Percentiles rank a stretch among this genome's conserved stretches.
Conservation (phyloP, 306 rosid genomes). For the Trichosanthes truncata region DNA sequence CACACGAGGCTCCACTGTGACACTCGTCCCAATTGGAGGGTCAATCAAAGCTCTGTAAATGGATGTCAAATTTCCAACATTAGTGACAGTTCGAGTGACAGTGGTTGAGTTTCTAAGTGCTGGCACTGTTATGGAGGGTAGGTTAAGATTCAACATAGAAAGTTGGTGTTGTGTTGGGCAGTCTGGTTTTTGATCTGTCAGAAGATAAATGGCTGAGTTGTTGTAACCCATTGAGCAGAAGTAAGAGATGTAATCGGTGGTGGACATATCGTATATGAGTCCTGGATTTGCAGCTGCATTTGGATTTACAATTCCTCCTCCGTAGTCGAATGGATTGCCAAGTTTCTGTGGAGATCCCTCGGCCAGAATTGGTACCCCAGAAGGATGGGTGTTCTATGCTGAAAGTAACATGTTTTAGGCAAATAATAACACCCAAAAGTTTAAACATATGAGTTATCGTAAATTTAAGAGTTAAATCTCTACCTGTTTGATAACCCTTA, state of each 20-base stretch:
- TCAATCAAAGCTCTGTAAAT: constrained; percentile 24
- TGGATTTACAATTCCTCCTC: constrained; percentile 44
- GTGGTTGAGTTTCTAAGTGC: constrained; percentile 18
- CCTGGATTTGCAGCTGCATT: constrained; percentile 40
- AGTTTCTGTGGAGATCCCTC: constrained; percentile 37
- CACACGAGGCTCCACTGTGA: constrained; percentile 23
- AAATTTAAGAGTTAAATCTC: too few relatives aligned
- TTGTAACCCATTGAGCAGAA: constrained; percentile 35
- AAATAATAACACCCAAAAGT: too few relatives aligned
- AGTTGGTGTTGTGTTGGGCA: constrained; percentile 22
- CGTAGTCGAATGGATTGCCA: constrained; percentile 40
- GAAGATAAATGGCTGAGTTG: constrained; percentile 26
- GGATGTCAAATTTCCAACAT: constrained; percentile 22
- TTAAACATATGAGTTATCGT: too few relatives aligned
- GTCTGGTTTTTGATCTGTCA: constrained; percentile 8
- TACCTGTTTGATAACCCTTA: too few relatives aligned
- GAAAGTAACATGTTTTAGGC: not conserved
- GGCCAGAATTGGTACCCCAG: constrained; percentile 19
- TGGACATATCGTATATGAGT: constrained; percentile 35
- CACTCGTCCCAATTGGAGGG: constrained; percentile 24
- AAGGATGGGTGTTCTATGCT: constrained; percentile 24
- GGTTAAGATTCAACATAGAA: constrained; percentile 31
- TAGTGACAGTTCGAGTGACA: constrained; percentile 36
- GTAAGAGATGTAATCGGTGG: constrained; percentile 25
- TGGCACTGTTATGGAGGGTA: constrained; percentile 41